Conservation (phyloP, 2,329 filamentous ascomycete genomes). For the Gliomastix tumulicola region DNA sequence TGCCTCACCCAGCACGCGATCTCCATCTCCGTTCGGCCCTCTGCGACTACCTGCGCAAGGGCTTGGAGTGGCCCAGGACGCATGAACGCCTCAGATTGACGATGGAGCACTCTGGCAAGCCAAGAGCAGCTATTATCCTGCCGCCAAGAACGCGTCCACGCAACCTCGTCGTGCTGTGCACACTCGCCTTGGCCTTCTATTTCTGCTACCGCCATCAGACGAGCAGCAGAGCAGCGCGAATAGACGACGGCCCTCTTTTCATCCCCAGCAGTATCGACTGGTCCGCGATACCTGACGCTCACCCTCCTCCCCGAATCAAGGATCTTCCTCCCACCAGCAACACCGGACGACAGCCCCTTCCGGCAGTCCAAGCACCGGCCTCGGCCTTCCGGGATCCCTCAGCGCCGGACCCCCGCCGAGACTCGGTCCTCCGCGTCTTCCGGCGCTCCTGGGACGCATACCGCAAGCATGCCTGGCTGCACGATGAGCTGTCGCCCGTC, state of each 20-base stretch:
- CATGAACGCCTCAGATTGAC: too few relatives aligned
- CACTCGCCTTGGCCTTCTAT: neutral
- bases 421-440: slow-evolving; percentile 6
- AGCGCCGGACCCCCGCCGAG: slow-evolving; percentile 4
- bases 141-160: too few relatives aligned
- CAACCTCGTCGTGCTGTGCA: too few relatives aligned
- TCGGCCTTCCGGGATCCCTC: slow-evolving; percentile 3
- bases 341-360: slow-evolving; percentile 1
- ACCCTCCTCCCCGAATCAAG: slow-evolving; percentile 7
- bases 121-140: too few relatives aligned
- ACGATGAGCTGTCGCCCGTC: slow-evolving; percentile 44
- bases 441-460: slow-evolving; percentile 38
- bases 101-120: too few relatives aligned
- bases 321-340: slow-evolving; percentile 2
- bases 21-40: too few relatives aligned
- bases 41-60: too few relatives aligned
- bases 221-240: too few relatives aligned
- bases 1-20: too few relatives aligned
- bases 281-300: slow-evolving; percentile 2
- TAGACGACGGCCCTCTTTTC: neutral
- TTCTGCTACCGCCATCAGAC: neutral
- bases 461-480: slow-evolving; percentile 41
- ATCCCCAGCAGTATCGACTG: slow-evolving; percentile 5
- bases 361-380: slow-evolving; percentile 5
- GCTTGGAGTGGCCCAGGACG: too few relatives aligned